Base-by-base conservation (phyloP, 371 early-diverging fungal species). In the Coemansia sp. region DNA sequence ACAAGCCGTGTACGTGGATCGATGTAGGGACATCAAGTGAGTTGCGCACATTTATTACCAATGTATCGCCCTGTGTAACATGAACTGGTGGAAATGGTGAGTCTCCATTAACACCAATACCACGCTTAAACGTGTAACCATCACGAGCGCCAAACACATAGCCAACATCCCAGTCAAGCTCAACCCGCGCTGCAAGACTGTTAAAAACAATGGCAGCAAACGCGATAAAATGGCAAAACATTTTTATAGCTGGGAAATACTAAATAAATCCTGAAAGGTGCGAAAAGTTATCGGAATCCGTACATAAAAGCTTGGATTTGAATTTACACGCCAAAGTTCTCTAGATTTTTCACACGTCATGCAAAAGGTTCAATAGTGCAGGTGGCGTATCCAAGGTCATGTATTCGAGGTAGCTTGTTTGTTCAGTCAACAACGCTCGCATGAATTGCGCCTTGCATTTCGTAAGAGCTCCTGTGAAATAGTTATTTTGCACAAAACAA, bases 141-240 rank as follows among this genome's bases (percentile, higher is more conserved):
- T 88, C 88, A 6, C 90, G 86, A 65, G 88, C 89, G 11, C 70
- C 71, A 11, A 59, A 57, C 16, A 88, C 83, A 59, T 88, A 90
- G 18, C 84, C 86, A 54, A 90, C 83, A n/a, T 88, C 81, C 89
- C 90, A 89, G 70, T 88, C 75, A 65, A 86, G 82, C 51, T 84
- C 81, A 37, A 88, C 62, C 1, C 53, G 56, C 27, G 4, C 24
- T 0, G 52, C 52, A 14, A 48, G 8, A 7, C 48, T 1, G 4
- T 18, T n/a, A 6, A 18, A 0, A 16, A 48, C 2, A 7, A 5
- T 4, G 1, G 4, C 6, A 7, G 18, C 48, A 18, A 48, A 8
- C 8, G 6, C 8, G 18, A 21, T 8, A 48, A 48, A n/a, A 6
- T 4, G 21, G 6, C 16, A 7, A 5, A 48, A 21, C 48, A 48